Conservation (phyloP, 805 yeast genomes). For the Yarrowia sp. region DNA sequence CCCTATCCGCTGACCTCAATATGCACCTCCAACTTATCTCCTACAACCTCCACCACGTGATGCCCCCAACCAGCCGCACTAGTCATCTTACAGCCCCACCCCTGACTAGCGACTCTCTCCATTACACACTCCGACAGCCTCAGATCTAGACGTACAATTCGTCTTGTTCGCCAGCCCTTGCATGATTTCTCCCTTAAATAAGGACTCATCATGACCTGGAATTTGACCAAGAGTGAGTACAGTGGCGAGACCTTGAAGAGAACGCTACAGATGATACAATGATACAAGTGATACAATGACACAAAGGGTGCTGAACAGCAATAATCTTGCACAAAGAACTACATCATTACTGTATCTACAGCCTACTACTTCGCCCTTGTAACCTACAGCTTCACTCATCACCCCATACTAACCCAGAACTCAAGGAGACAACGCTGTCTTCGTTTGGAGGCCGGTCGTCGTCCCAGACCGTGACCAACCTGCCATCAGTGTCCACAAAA, state of each 20-base stretch:
- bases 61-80: neutral
- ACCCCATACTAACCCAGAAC: constrained; percentile 6
- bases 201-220: constrained; percentile 8
- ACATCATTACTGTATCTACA: too few species aligned
- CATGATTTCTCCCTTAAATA: neutral
- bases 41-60: constrained; percentile 1
- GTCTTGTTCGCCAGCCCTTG: neutral
- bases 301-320: too few species aligned
- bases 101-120: neutral
- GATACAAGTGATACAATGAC: too few species aligned
- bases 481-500: neutral
- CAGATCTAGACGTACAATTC: neutral
- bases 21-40: constrained; percentile 1
- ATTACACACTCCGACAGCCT: neutral
- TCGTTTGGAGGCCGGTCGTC: constrained; percentile 20
- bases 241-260: neutral
- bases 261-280: neutral
- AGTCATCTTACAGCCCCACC: constrained; percentile 4
- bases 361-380: too few species aligned
- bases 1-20: too few species aligned
- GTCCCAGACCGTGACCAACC: constrained; percentile 5
- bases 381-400: too few species aligned
- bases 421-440: constrained; percentile 14
- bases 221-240: constrained; percentile 13
- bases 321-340: too few species aligned